Evolutionary conservation across 768 basidiomycete genomes (phyloP).

Genomic region (Boletus vinaceobasis): DNA sequence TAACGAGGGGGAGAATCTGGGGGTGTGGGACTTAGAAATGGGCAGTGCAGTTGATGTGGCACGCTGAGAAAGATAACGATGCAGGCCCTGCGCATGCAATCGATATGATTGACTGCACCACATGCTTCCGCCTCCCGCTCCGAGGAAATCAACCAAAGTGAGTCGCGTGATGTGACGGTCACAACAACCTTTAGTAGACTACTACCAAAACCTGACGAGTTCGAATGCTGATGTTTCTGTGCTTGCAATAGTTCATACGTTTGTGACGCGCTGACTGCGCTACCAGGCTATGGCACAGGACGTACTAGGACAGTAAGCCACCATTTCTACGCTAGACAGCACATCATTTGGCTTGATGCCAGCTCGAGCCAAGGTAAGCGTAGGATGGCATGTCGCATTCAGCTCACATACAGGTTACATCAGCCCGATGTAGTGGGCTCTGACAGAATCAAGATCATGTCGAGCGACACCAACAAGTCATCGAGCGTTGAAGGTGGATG

Average conservation of each 20-base stretch:
- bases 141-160: neutral
- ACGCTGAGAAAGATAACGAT: slow-evolving; percentile 23
- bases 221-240: too few species aligned
- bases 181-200: neutral
- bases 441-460: neutral
- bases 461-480: neutral
- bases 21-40: neutral
- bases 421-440: neutral
- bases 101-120: slow-evolving; percentile 18
- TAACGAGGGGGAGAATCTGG: slow-evolving; percentile 12
- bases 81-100: slow-evolving; percentile 7
- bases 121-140: slow-evolving; percentile 28
- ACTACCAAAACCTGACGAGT: too few species aligned
- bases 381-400: too few species aligned
- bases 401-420: neutral
- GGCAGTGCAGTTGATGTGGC: slow-evolving; percentile 1
- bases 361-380: neutral
- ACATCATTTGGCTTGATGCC: neutral
- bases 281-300: neutral
- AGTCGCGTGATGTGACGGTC: slow-evolving; percentile 9
- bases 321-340: too few species aligned
- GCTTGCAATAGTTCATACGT: too few species aligned
- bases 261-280: neutral
- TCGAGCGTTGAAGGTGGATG: neutral
- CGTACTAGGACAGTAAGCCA: neutral